phyloP scores from a whole-genome alignment of 768 basidiomycete genomes.

The Mycena venus region DNA sequence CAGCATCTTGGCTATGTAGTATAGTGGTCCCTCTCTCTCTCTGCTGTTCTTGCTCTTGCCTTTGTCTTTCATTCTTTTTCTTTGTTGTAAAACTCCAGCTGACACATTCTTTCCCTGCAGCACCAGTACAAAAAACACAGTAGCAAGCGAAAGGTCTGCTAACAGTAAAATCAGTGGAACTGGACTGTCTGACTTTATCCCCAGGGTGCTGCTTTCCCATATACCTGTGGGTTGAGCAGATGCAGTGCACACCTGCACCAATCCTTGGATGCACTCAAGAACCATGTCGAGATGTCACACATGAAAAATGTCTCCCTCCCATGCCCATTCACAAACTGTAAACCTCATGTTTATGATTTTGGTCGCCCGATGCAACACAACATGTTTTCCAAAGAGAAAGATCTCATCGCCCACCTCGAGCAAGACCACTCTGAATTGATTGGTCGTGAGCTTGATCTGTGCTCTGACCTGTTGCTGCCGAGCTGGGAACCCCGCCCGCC shows the following conservation, averaged over 20 bases:
- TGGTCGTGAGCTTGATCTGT: slow-evolving; percentile 10
- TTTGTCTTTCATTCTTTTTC: neutral
- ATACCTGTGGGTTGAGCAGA: slow-evolving; percentile 6
- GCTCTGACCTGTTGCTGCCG: slow-evolving; percentile 4
- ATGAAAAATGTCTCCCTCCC: slow-evolving; percentile 27
- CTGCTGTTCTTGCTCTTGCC: neutral
- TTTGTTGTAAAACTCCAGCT: neutral
- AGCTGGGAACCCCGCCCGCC: slow-evolving; percentile 26
- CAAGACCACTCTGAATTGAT: neutral
- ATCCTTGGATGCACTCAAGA: neutral
- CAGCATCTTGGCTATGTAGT: no score
- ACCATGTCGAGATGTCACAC: slow-evolving; percentile 23
- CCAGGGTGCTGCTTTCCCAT: neutral
- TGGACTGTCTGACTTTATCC: neutral
- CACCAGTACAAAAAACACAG: slow-evolving; percentile 19
- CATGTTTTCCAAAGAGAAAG: slow-evolving; percentile 19
- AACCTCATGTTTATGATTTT: neutral
- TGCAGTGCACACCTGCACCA: slow-evolving; percentile 16
- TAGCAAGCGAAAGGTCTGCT: slow-evolving; percentile 2
- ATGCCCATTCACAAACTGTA: slow-evolving; percentile 28
- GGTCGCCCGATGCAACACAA: neutral
- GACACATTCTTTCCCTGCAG: neutral
- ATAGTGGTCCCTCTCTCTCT: no score
- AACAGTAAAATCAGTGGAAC: neutral
- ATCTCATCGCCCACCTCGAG: slow-evolving; percentile 26